Conservation (phyloP, 192 early-diverging fungal genomes). For the Tieghemiomyces parasiticus region DNA sequence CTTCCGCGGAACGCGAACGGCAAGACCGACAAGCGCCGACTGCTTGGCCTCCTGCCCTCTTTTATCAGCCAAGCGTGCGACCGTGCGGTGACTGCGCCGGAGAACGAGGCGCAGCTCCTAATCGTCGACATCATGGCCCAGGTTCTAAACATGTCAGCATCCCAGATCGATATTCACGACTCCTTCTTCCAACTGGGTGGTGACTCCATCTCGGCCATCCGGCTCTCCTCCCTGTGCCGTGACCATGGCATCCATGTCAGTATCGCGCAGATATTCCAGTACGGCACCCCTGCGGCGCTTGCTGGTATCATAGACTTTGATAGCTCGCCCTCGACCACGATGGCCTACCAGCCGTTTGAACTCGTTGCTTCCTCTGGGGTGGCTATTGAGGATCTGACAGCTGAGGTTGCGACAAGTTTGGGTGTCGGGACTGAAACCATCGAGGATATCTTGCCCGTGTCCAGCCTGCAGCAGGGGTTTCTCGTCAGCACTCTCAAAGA, state of each 20-base stretch:
- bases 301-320: background rate
- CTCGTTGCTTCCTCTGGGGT: background rate
- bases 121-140: background rate
- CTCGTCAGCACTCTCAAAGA: background rate
- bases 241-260: background rate
- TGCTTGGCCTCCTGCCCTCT: background rate
- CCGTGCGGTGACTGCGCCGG: background rate
- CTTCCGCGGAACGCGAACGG: background rate
- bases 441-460: background rate
- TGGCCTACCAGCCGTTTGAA: background rate
- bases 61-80: too few species aligned
- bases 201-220: constrained; percentile 4
- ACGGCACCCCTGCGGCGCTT: background rate
- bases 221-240: background rate
- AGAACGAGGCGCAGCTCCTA: background rate
- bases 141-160: background rate
- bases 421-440: background rate
- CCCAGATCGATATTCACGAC: background rate
- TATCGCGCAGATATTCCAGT: background rate
- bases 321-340: background rate
- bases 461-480: background rate
- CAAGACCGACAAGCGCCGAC: background rate
- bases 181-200: constrained; percentile 6
- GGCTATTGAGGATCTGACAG: background rate
- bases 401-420: background rate